These are phyloP conservation scores for Fraxinus quadrangulata DNA, from an alignment of 257 asterid genomes.

Conservation along the genomic window DNA sequence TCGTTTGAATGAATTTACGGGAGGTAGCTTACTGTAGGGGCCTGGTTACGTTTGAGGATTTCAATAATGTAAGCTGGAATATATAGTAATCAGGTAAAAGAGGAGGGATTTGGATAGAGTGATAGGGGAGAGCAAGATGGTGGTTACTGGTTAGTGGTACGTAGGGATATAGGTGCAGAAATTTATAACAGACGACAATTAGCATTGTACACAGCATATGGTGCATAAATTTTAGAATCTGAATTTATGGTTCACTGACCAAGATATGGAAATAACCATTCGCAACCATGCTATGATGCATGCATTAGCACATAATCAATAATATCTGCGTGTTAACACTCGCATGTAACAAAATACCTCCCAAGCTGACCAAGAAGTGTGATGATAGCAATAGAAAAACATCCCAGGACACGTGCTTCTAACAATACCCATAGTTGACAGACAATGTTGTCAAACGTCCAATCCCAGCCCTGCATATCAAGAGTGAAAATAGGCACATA, in stretches of 20 bases:
- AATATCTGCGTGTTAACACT: background rate
- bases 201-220: background rate
- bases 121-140: background rate
- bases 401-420: conserved; percentile 50
- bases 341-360: conserved; percentile 50
- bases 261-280: background rate
- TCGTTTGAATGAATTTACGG: background rate
- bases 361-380: conserved; percentile 84
- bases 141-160: background rate
- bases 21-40: background rate
- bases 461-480: conserved; percentile 77
- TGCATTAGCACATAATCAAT: background rate
- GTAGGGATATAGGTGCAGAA: background rate
- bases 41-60: background rate
- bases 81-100: background rate
- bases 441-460: conserved; percentile 61
- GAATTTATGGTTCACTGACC: background rate
- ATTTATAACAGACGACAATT: background rate
- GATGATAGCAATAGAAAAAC: conserved; percentile 50
- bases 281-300: background rate
- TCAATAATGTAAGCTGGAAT: conserved; percentile 2
- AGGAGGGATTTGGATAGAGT: background rate
- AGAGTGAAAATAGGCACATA: conserved; percentile 1
- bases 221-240: conserved; percentile 9
- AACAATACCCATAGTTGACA: conserved; percentile 43